These are phyloP conservation scores for Beverwykella pulmonaria DNA, from an alignment of 495 filamentous ascomycete genomes.

Conservation along the genomic window DNA sequence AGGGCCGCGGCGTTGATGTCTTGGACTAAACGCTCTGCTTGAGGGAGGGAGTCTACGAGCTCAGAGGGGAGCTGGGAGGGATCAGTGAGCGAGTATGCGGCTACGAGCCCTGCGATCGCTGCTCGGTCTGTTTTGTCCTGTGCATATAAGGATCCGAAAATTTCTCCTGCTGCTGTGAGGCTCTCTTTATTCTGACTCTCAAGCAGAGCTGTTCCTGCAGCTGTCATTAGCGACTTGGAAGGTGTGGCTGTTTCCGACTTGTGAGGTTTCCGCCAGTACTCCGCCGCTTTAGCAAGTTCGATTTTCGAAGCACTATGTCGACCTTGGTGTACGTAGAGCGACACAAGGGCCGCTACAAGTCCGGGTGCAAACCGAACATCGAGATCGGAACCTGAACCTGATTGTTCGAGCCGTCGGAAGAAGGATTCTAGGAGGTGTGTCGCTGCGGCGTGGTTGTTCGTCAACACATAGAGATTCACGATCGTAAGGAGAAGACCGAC, in stretches of 20 bases:
- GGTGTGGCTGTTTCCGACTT: conserved; percentile 46
- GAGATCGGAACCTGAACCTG: conserved; percentile 60
- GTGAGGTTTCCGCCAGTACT: conserved; percentile 65
- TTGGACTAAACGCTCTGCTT: conserved; percentile 64
- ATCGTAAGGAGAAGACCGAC: conserved; percentile 81
- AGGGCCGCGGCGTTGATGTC: conserved; percentile 70
- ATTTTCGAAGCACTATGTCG: conserved; percentile 71
- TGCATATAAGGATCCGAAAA: conserved; percentile 70
- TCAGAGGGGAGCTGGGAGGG: conserved; percentile 62
- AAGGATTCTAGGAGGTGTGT: conserved; percentile 74
- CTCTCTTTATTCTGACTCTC: conserved; percentile 69
- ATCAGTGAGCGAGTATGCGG: conserved; percentile 72
- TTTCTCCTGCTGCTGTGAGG: conserved; percentile 65
- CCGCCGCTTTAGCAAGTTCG: conserved; percentile 77
- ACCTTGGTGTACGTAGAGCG: conserved; percentile 76
- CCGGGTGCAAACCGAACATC: conserved; percentile 82
- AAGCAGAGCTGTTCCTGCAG: conserved; percentile 78
- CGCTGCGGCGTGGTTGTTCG: conserved; percentile 74
- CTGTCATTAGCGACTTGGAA: conserved; percentile 65
- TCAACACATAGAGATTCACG: conserved; percentile 78
- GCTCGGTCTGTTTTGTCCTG: conserved; percentile 64
- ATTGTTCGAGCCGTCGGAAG: conserved; percentile 70
- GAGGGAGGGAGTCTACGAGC: conserved; percentile 61
- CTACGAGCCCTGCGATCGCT: conserved; percentile 78
- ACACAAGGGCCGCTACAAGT: conserved; percentile 77